Base-by-base conservation (phyloP, 345 rosid genomes). In the Moricandia arvensis region DNA sequence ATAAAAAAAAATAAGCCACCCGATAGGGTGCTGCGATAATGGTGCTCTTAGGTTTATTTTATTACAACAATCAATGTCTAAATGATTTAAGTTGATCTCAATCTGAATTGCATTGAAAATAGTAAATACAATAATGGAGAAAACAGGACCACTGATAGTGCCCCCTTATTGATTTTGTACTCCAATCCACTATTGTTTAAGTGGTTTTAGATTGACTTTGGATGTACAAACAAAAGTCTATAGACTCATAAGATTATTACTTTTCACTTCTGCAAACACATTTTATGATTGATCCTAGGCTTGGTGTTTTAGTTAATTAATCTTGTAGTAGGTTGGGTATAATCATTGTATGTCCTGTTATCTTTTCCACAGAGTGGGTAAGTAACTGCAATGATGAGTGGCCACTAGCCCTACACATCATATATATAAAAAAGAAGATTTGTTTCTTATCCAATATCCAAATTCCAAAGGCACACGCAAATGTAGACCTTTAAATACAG, bases 361-460 rank as follows among this genome's bases (percentile, higher is more conserved):
- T 68, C 6, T 69, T 69, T 61, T 68, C 55, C 69, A 60, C 13
- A 60, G 5, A 76, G 53, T 70, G 66, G 71, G 76, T 58, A 58
- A 57, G 12, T 8, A 60, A 17, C 60, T 49, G 9, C 53, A 75
- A 74, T 43, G 43, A 34, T 59, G 76, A 59, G 57, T 77, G 80
- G 80, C 45, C 33, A 65, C 62, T 58, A 77, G 62, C 27, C 18
- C 5, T 43, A 70, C 80, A 71, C 80, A 70, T 57, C 61, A 76
- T 41, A n/a, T n/a, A n/a, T n/a, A n/a, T n/a, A n/a, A n/a, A n/a
- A n/a, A n/a, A n/a, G n/a, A n/a, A n/a, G n/a, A n/a, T n/a, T n/a
- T 68, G 79, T 72, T 72, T 77, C 72, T 78, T 78, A 78, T 78
- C 81, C 81, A 53, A 60, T 47, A 78, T 73, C 77, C 77, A 67